These are phyloP conservation scores for Moesziomyces parantarcticus DNA, from an alignment of 1,284 basidiomycete species.

Conservation along the genomic window DNA sequence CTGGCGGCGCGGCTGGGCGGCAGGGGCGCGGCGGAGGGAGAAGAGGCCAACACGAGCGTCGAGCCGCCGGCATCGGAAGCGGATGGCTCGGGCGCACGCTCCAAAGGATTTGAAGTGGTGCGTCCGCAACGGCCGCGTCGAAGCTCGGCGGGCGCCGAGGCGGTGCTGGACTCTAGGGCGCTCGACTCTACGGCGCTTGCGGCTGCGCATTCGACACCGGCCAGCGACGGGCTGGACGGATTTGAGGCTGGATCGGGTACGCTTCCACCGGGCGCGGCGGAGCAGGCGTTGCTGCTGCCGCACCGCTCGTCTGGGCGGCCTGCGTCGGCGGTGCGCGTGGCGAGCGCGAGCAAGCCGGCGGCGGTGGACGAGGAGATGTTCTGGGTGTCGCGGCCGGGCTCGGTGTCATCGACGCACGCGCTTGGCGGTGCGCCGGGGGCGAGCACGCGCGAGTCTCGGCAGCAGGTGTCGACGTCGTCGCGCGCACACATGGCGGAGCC, in stretches of 20 bases:
- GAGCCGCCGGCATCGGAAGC: slow-evolving; percentile 43
- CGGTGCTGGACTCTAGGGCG: slow-evolving; percentile 35
- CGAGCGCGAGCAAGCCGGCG: slow-evolving; percentile 15
- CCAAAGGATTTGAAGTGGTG: slow-evolving; percentile 53
- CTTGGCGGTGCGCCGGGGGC: slow-evolving; percentile 12
- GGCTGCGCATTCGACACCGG: slow-evolving; percentile 23
- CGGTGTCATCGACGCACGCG: slow-evolving; percentile 17
- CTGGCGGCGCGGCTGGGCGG: slow-evolving; percentile 30
- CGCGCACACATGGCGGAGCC: slow-evolving; percentile 27
- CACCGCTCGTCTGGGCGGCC: slow-evolving; percentile 11
- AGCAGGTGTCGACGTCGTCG: slow-evolving; percentile 31
- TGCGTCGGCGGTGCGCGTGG: neutral
- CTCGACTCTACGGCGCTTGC: slow-evolving; percentile 7
- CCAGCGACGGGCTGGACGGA: slow-evolving; percentile 7
- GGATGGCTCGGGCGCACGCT: slow-evolving; percentile 24
- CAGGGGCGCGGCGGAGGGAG: slow-evolving; percentile 8
- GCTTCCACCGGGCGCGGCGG: slow-evolving; percentile 33
- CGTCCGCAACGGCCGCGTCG: slow-evolving; percentile 35
- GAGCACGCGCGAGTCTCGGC: slow-evolving; percentile 24
- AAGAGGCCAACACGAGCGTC: slow-evolving; percentile 33
- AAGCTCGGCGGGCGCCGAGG: slow-evolving; percentile 26
- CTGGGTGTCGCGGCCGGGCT: slow-evolving; percentile 35
- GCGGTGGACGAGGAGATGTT: slow-evolving; percentile 39
- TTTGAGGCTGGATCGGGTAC: slow-evolving; percentile 37
- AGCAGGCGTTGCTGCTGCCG: slow-evolving; percentile 38